Percentiles rank a stretch among this genome's conserved stretches.
These are phyloP conservation scores for Venturia aucupariae DNA, from an alignment of 2,329 filamentous ascomycete species.

Conservation along the genomic window DNA sequence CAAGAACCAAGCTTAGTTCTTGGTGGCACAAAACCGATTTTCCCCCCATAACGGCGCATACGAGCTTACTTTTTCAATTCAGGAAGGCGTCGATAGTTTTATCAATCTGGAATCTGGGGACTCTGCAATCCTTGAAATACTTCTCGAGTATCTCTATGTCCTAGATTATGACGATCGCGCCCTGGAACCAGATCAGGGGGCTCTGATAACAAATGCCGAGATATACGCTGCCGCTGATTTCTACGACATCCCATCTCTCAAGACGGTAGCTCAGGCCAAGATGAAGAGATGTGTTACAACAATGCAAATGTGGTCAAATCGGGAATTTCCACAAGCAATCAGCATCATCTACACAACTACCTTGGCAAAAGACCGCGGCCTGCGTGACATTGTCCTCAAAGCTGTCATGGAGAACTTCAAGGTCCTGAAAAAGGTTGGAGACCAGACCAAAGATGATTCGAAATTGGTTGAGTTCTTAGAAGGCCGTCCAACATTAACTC, in stretches of 20 bases:
- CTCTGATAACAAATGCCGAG: background rate
- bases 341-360: background rate
- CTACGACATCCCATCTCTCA: constrained; percentile 2
- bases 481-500: background rate
- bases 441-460: background rate
- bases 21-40: too few relatives aligned
- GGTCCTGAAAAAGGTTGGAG: background rate
- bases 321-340: background rate
- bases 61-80: background rate
- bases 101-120: background rate
- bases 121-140: background rate
- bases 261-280: background rate
- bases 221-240: constrained; percentile 9
- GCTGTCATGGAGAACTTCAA: constrained; percentile 1
- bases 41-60: too few relatives aligned
- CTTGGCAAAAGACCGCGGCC: background rate
- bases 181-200: background rate
- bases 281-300: background rate
- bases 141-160: constrained; percentile 4
- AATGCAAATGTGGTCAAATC: background rate
- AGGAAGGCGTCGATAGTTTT: constrained; percentile 1
- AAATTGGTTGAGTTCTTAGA: background rate
- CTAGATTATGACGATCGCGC: constrained; percentile 3
- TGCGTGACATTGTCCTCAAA: constrained; percentile 2
- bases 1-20: too few relatives aligned